Evolutionary conservation across 129 eudicot species (phyloP).

Genomic region (Heracleum sosnowskyi): DNA sequence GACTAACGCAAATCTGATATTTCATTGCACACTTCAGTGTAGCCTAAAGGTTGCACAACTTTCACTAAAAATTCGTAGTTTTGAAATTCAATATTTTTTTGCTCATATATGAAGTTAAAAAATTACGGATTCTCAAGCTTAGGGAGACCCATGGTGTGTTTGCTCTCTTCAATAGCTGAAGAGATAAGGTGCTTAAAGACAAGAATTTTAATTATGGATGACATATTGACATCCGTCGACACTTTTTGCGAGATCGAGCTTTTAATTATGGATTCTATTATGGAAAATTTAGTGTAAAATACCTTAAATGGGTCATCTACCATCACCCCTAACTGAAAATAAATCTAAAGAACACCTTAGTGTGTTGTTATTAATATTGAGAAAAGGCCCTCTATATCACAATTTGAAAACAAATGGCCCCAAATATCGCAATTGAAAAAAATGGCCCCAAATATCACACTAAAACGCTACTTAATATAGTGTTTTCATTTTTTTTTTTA

Average conservation of each 20-base stretch:
- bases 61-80: not conserved
- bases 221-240: not conserved
- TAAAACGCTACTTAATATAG: too few relatives aligned
- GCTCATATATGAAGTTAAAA: not conserved
- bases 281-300: not conserved
- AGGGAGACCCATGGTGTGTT: not conserved
- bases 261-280: not conserved
- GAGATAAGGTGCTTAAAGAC: not conserved
- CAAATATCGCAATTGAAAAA: too few relatives aligned
- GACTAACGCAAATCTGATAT: not conserved
- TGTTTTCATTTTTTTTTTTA: too few relatives aligned
- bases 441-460: too few relatives aligned
- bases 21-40: not conserved
- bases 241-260: not conserved
- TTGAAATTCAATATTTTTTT: not conserved
- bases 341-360: not conserved
- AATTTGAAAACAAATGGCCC: too few relatives aligned
- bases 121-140: not conserved
- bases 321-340: not conserved
- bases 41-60: not conserved
- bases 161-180: not conserved
- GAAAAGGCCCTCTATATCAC: too few relatives aligned
- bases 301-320: not conserved
- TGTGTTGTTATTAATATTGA: not conserved
- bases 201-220: not conserved